Evolutionary conservation across 2,329 filamentous ascomycete genomes (phyloP).

Genomic region (Aplosporella prunicola): DNA sequence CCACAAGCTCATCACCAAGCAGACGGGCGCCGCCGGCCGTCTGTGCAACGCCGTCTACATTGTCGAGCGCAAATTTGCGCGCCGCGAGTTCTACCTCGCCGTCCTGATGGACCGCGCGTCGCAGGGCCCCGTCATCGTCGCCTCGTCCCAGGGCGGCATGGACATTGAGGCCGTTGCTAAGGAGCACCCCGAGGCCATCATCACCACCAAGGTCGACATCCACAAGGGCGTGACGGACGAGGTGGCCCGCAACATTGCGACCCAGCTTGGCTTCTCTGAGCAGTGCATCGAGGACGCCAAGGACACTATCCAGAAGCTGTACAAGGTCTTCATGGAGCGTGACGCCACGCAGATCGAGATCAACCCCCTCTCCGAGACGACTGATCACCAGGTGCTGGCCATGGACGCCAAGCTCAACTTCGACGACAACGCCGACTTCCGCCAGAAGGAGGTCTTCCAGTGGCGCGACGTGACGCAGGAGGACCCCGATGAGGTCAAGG

Average conservation of each 20-base stretch:
- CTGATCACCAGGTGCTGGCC: conserved; percentile 93
- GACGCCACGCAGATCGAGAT: conserved; percentile 99
- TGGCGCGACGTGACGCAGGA: conserved; percentile 95
- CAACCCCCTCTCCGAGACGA: conserved; percentile 97
- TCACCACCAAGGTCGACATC: conserved; percentile 89
- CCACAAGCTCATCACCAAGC: conserved; percentile 99
- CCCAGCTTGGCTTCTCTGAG: conserved; percentile 91
- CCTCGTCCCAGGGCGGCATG: conserved; percentile 97
- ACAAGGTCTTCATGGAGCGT: conserved; percentile 97
- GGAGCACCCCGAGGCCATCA: conserved; percentile 92
- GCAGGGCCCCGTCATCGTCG: conserved; percentile 90
- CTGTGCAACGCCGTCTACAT: conserved; percentile 98
- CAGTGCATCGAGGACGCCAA: conserved; percentile 95
- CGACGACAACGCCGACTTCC: conserved; percentile 97
- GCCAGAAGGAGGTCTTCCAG: conserved; percentile 90
- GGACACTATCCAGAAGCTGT: conserved; percentile 96
- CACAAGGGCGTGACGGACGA: conserved; percentile 92
- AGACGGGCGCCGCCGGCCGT: conserved; percentile 87
- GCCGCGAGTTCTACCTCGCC: conserved; percentile 97
- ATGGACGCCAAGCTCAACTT: conserved; percentile 99
- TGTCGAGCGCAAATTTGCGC: conserved; percentile 98
- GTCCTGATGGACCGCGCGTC: conserved; percentile 94
- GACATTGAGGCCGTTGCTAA: conserved; percentile 98
- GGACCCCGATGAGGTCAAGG: conserved; percentile 94
- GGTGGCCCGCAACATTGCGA: conserved; percentile 81